Base-by-base conservation (phyloP, 78 protist species). In the Dictyostelium firmibasis region DNA sequence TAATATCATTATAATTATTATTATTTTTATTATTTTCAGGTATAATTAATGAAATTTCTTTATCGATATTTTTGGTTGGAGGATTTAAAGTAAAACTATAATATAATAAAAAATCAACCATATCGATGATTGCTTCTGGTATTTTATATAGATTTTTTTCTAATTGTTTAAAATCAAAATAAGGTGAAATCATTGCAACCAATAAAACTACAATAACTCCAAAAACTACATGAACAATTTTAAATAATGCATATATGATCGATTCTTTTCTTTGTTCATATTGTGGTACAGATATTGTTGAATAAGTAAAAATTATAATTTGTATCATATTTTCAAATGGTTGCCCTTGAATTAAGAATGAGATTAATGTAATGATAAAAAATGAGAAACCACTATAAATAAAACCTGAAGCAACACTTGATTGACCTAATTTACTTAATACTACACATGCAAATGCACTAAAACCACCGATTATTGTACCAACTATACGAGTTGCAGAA, bases 171-270 rank as follows among this genome's bases (percentile, higher is more conserved):
- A 38, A 76, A 76, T 76, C 83, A 7, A 38, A 76, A 41, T 76
- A 76, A n/a, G 83, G 83, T 6, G n/a, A n/a, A 41, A 76, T 76
- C 36, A 31, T 47, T 2, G 92, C 31, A 50, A 85, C 77, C 18
- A 85, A 9, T 13, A 85, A 50, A 2, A 85, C 75, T 0, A 85
- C 3, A n/a, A 85, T 18, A 1, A 70, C 38, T 1, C 82, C 92
- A 57, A 85, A 16, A 29, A 53, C n/a, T 18, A 85, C 78, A 77
- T 85, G 83, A 31, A 47, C 53, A 18, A 62, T 75, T 27, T 81
- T n/a, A 27, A 85, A 64, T 47, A 85, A 35, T 10, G 82, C 53
- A 29, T 31, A 47, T 3, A 85, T 85, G n/a, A 85, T 85, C 23
- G 33, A 33, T 4, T 57, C 70, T 27, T 41, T 18, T 27, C 76